phyloP scores from a whole-genome alignment of 2,329 filamentous ascomycete genomes.

The Penicillium glabrum region DNA sequence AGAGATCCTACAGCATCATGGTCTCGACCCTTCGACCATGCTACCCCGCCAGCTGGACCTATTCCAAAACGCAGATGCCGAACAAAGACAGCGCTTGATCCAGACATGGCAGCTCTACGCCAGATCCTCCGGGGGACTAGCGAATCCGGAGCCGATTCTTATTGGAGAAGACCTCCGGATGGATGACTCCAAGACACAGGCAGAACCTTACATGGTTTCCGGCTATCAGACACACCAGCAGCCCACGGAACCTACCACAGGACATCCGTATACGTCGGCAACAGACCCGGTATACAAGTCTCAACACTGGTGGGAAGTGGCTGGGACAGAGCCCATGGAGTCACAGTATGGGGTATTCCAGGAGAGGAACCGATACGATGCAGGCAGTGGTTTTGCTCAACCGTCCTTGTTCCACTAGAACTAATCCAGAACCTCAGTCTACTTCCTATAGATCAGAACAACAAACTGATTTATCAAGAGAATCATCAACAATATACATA shows the following conservation, averaged over 20 bases:
- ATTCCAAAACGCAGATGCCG: conserved; percentile 71
- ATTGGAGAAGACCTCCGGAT: conserved; percentile 43
- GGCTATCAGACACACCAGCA: conserved; percentile 72
- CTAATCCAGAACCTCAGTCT: neutral
- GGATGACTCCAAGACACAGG: conserved; percentile 36
- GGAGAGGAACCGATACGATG: conserved; percentile 27
- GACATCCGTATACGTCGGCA: conserved; percentile 34
- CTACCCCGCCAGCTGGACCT: conserved; percentile 74
- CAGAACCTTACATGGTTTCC: conserved; percentile 80
- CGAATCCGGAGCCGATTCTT: neutral
- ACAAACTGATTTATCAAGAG: neutral
- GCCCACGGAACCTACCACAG: conserved; percentile 30
- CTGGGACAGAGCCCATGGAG: conserved; percentile 32
- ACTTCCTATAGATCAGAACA: neutral
- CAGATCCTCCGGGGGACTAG: conserved; percentile 31
- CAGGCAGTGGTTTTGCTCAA: conserved; percentile 12
- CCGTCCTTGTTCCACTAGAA: neutral
- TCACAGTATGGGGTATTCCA: conserved; percentile 41
- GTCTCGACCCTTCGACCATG: conserved; percentile 68
- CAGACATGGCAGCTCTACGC: conserved; percentile 82
- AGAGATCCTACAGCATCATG: conserved; percentile 64
- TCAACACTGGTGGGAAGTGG: conserved; percentile 40
- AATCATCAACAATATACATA: neutral
- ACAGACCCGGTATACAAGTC: conserved; percentile 44
- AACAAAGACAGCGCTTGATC: conserved; percentile 72